Base-by-base conservation (phyloP, 1,139 yeast genomes). In the Hanseniaspora sp. region DNA sequence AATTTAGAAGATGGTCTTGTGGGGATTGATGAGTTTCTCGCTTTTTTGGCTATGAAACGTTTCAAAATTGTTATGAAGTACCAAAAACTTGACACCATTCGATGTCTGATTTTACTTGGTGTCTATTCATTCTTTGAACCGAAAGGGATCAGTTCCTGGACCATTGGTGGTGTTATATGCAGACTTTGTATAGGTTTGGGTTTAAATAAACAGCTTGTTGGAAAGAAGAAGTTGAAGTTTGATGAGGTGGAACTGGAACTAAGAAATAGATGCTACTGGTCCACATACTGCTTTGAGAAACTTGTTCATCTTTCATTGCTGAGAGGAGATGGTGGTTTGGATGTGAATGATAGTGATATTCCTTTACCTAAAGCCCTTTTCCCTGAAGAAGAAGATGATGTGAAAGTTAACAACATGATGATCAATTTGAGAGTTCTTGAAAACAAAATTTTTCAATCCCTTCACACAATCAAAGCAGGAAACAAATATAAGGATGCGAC, bases 241-340 rank as follows among this genome's bases (percentile, higher is more conserved):
- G 61, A 69, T 7, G 58, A 64, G 0, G 60, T 63, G 11, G 73
- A 72, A 44, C 63, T 66, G 3, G 79, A 76, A 60, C 66, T 71
- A 65, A 62, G 74, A 49, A 67, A 69, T 42, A 63, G 80, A 47
- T 62, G 75, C 6, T 76, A 76, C 58, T 77, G 80, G 80, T 71
- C 76, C 48, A 74, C 75, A 11, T 76, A 73, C 58, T 72, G 71
- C 53, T 73, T 72, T 64, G 81, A 77, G 58, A 61, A 77, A 46
- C 61, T 73, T 17, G 69, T 76, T 17, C 70, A 77, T 1, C 66
- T 72, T 0, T 68, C 77, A 4, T 60, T 74, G 13, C 77, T 78
- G 1, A 65, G 77, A 53, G 73, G 74, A 2, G 69, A 74, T 17
- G 70, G 74, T 0, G 68, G 77, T 17, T 70, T 70, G 40, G 56